phyloP scores from a whole-genome alignment of 108 stramenopile genomes.

The Nitzschia sp. region DNA sequence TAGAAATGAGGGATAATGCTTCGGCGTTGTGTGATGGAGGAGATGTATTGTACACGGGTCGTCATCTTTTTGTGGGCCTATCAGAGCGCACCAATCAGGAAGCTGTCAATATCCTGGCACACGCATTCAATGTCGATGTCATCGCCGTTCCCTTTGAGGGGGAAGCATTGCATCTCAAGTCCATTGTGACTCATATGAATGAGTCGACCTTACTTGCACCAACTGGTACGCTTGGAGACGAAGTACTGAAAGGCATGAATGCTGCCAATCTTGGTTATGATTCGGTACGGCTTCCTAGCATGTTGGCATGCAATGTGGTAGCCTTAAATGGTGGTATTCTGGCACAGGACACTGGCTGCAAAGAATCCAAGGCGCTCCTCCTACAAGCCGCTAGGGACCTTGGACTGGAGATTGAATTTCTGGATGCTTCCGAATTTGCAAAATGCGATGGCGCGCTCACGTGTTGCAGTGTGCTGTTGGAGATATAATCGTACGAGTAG shows the following conservation, averaged over 20 bases:
- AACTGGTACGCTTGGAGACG: conserved; percentile 32
- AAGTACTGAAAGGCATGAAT: conserved; percentile 38
- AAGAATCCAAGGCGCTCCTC: conserved; percentile 46
- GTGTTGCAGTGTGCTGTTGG: conserved; percentile 50
- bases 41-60: conserved; percentile 62
- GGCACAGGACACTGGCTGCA: conserved; percentile 46
- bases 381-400: conserved; percentile 40
- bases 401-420: conserved; percentile 38
- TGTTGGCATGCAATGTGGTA: conserved; percentile 65
- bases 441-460: conserved; percentile 76
- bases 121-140: conserved; percentile 35
- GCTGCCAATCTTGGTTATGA: conserved; percentile 38
- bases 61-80: conserved; percentile 72
- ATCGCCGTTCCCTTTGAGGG: conserved; percentile 37
- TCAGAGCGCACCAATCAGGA: conserved; percentile 55
- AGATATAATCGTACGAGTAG: background rate
- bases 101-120: conserved; percentile 39
- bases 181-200: conserved; percentile 64
- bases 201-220: conserved; percentile 57
- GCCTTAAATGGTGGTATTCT: conserved; percentile 56
- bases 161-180: conserved; percentile 67
- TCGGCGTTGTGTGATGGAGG: conserved; percentile 60
- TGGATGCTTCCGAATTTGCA: conserved; percentile 61
- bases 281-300: conserved; percentile 50
- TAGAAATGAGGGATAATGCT: conserved; percentile 47